These are phyloP conservation scores for Daldinia grandis DNA, from an alignment of 495 filamentous ascomycete species.

Conservation along the genomic window DNA sequence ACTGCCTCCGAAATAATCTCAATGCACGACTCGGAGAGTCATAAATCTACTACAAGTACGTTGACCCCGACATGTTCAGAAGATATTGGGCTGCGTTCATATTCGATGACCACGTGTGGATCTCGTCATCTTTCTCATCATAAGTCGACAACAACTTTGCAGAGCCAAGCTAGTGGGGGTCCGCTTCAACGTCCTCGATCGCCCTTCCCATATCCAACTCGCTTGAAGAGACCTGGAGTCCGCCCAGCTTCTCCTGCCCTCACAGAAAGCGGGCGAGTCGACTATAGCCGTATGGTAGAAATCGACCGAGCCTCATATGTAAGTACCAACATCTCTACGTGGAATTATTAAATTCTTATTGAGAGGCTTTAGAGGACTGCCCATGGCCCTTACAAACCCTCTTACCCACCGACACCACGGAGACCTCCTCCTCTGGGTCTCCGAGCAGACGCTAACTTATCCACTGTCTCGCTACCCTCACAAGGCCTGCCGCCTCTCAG, in stretches of 20 bases:
- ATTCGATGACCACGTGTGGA: constrained; percentile 66
- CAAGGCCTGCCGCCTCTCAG: constrained; percentile 41
- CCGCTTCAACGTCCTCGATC: constrained; percentile 64
- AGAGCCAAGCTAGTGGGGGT: constrained; percentile 46
- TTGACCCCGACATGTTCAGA: constrained; percentile 49
- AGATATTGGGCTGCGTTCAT: constrained; percentile 59
- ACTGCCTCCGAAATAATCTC: constrained; percentile 57
- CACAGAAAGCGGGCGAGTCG: constrained; percentile 57
- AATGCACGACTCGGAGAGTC: constrained; percentile 57
- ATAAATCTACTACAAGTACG: constrained; percentile 51
- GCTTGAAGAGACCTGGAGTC: constrained; percentile 69
- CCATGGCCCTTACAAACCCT: constrained; percentile 54
- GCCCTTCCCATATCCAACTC: constrained; percentile 70
- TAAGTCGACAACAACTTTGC: constrained; percentile 62
- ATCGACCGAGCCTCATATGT: constrained; percentile 58
- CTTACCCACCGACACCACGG: constrained; percentile 47
- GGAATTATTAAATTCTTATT: constrained; percentile 20
- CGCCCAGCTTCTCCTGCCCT: constrained; percentile 69
- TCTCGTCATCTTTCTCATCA: constrained; percentile 60
- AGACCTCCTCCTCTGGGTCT: constrained; percentile 45
- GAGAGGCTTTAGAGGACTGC: constrained; percentile 48
- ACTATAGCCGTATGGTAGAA: constrained; percentile 61
- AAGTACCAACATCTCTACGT: constrained; percentile 22
- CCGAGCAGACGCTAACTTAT: constrained; percentile 49
- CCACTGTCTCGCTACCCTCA: constrained; percentile 46